Conservation (phyloP, 208 protist genomes). For the Leishmania amazonensis region DNA sequence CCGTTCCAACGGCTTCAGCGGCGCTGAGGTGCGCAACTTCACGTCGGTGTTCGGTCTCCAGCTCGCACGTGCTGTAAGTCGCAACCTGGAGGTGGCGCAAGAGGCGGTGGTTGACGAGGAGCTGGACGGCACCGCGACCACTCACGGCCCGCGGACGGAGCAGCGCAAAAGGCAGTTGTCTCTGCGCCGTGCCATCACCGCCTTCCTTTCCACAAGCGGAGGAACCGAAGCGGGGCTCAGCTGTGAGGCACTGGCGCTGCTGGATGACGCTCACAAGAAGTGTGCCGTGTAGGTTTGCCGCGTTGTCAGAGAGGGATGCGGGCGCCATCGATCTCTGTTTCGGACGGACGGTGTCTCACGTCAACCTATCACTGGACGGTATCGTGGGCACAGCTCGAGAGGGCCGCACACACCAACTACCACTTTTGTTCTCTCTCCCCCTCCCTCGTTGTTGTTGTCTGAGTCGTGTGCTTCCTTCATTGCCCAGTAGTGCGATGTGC, state of each 20-base stretch:
- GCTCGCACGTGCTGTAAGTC: constrained; percentile 30
- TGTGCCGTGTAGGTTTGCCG: not conserved
- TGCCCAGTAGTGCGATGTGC: not conserved
- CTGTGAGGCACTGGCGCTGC: not conserved
- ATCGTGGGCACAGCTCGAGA: not conserved
- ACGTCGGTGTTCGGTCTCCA: constrained; percentile 60
- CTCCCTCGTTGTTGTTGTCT: not conserved
- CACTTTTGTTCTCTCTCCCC: not conserved
- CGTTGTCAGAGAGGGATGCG: not conserved
- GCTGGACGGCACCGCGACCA: not conserved
- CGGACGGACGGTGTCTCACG: not conserved
- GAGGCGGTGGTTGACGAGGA: not conserved
- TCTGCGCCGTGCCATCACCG: constrained; percentile 8
- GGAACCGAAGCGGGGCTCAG: not conserved
- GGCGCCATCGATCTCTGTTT: not conserved
- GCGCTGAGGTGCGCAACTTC: constrained; percentile 57
- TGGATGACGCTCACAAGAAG: not conserved
- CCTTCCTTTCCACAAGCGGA: not conserved
- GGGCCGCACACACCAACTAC: not conserved
- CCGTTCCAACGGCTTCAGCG: constrained; percentile 49
- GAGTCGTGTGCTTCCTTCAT: not conserved
- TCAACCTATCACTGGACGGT: not conserved
- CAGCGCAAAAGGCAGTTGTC: not conserved
- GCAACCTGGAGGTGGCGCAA: not conserved
- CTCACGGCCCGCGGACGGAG: not conserved